Evolutionary conservation across 139 green algal genomes (phyloP).

Genomic region (Ettlia oleoabundans): DNA sequence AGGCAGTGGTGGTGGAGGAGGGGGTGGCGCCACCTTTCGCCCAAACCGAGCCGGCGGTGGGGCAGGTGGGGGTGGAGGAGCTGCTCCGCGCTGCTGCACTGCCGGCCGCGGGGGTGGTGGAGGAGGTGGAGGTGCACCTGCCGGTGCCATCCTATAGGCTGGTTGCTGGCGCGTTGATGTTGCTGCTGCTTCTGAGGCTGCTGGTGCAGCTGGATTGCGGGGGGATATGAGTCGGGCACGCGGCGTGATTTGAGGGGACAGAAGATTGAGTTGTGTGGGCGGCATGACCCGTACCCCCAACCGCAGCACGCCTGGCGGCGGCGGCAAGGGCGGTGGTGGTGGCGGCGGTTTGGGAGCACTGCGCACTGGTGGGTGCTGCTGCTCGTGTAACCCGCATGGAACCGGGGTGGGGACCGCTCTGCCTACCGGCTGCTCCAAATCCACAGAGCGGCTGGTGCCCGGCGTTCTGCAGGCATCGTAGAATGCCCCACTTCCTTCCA

Average conservation of each 20-base stretch:
- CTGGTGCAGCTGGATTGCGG: background rate
- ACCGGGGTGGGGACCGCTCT: background rate
- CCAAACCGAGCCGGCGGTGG: too few species aligned
- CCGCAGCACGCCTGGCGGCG: background rate
- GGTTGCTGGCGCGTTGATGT: background rate
- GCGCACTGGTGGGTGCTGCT: background rate
- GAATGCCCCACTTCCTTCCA: background rate
- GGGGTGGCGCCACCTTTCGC: background rate
- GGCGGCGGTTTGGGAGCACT: background rate
- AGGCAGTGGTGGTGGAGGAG: background rate
- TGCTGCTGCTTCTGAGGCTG: background rate
- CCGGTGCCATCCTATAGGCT: background rate
- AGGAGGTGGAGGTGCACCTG: background rate
- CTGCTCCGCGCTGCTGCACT: too few species aligned
- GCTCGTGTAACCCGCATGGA: background rate
- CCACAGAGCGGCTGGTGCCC: background rate
- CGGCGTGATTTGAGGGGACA: background rate
- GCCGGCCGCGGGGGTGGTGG: background rate
- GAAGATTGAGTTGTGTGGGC: background rate
- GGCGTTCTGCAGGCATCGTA: slow-evolving; percentile 19
- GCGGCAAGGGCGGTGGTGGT: slow-evolving; percentile 6
- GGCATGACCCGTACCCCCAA: slow-evolving; percentile 28
- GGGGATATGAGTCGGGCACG: background rate
- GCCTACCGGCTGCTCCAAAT: background rate
- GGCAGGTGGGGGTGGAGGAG: too few species aligned